Evolutionary conservation across 352 stramenopile species (phyloP).

Genomic region (Pythium biforme): DNA sequence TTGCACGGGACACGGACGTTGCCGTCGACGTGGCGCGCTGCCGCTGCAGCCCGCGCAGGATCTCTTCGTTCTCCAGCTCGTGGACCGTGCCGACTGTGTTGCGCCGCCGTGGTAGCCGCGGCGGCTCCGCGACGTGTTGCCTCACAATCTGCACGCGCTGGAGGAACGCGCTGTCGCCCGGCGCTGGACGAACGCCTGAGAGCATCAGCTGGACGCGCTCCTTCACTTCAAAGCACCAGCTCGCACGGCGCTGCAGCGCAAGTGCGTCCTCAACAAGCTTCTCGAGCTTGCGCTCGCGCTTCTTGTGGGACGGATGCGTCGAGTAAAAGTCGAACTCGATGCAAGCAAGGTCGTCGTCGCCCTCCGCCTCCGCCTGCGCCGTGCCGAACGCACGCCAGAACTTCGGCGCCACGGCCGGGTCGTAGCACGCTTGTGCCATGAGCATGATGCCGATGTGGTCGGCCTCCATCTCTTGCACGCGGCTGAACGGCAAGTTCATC

Average conservation of each 20-base stretch:
- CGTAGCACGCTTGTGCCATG: conserved; percentile 70
- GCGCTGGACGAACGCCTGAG: conserved; percentile 38
- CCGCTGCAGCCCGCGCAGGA: conserved; percentile 38
- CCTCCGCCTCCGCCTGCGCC: conserved; percentile 30
- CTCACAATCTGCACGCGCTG: conserved; percentile 37
- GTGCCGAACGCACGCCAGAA: conserved; percentile 46
- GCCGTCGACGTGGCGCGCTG: conserved; percentile 1
- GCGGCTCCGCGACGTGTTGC: conserved; percentile 7
- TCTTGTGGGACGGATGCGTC: conserved; percentile 64
- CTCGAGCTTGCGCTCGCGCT: conserved; percentile 47
- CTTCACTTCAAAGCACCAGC: conserved; percentile 59
- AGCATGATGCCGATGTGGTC: conserved; percentile 82
- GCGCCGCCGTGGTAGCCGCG: conserved; percentile 18
- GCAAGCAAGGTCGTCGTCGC: conserved; percentile 31
- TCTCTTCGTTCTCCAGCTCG: conserved; percentile 58
- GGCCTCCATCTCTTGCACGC: conserved; percentile 58
- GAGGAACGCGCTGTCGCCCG: conserved; percentile 39
- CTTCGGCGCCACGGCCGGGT: conserved; percentile 48
- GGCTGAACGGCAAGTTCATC: conserved; percentile 63
- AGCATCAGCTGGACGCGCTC: conserved; percentile 54
- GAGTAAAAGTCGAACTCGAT: conserved; percentile 63
- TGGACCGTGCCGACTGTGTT: conserved; percentile 56
- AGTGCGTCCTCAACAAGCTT: conserved; percentile 43
- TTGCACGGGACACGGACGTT: no score
- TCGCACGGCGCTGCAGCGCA: conserved; percentile 39